These are phyloP conservation scores for Skeletonema menzelii DNA, from an alignment of 108 stramenopile genomes.

Conservation along the genomic window DNA sequence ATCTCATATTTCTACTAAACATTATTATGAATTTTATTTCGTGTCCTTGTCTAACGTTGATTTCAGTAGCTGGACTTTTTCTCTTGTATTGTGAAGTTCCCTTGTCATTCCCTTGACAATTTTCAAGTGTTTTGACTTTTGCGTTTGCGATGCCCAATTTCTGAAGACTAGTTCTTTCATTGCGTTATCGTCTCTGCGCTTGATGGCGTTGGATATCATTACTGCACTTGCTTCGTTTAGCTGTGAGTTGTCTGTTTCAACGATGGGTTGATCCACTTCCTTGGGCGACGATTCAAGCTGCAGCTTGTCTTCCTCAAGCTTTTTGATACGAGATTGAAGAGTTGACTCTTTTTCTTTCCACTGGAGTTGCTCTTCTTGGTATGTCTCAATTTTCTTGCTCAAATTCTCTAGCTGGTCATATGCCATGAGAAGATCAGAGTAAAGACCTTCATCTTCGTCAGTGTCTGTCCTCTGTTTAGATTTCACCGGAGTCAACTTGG, in stretches of 20 bases:
- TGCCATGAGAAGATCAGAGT: constrained; percentile 33
- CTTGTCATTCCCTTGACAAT: constrained; percentile 42
- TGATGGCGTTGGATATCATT: constrained; percentile 17
- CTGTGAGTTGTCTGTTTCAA: constrained; percentile 15
- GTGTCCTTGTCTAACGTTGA: constrained; percentile 7
- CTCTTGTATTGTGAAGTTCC: constrained; percentile 32
- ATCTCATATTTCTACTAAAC: not conserved
- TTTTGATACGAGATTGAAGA: constrained; percentile 18
- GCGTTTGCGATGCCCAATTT: constrained; percentile 25
- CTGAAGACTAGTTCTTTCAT: constrained; percentile 23
- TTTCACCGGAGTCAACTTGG: constrained; percentile 32
- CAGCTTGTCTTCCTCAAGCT: constrained; percentile 27
- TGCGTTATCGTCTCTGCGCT: constrained; percentile 8
- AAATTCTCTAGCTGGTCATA: constrained; percentile 29
- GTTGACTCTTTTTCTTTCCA: constrained; percentile 29
- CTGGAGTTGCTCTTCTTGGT: constrained; percentile 24
- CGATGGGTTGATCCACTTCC: not conserved
- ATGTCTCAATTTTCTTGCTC: constrained; percentile 12
- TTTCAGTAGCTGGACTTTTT: constrained; percentile 40
- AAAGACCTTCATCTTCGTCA: constrained; percentile 17
- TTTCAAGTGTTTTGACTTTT: constrained; percentile 23
- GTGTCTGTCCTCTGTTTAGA: not conserved
- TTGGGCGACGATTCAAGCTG: not conserved
- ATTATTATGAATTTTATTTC: not conserved
- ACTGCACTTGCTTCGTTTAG: constrained; percentile 17